Conservation (phyloP, 768 basidiomycete genomes). For the Kwoniella heveanensis region DNA sequence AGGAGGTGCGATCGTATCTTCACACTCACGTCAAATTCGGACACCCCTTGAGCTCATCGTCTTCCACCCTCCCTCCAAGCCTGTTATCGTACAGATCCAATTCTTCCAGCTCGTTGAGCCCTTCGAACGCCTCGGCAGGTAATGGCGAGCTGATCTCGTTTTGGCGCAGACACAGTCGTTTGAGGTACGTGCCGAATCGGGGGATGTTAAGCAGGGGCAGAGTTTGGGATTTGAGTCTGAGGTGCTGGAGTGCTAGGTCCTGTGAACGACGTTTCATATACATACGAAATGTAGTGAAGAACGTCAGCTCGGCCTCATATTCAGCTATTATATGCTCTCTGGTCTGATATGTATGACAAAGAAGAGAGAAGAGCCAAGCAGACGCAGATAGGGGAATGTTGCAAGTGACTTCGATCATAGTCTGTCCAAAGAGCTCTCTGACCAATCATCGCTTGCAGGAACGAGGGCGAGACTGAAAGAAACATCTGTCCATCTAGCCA, state of each 20-base stretch:
- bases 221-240: slow-evolving; percentile 65
- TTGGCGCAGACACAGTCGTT: slow-evolving; percentile 78
- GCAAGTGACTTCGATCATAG: no score
- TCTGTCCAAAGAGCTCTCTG: no score
- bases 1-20: no score
- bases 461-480: no score
- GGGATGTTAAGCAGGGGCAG: slow-evolving; percentile 64
- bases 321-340: no score
- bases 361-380: no score
- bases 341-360: no score
- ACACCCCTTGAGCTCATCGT: slow-evolving; percentile 63
- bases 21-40: slow-evolving; percentile 55
- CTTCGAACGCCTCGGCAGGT: slow-evolving; percentile 66
- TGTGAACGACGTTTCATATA: slow-evolving; percentile 55
- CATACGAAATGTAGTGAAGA: background rate
- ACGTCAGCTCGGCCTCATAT: no score
- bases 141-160: slow-evolving; percentile 76
- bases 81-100: slow-evolving; percentile 96
- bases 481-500: no score
- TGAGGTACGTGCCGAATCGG: slow-evolving; percentile 71
- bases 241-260: slow-evolving; percentile 86
- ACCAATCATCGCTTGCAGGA: no score
- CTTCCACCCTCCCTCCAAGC: slow-evolving; percentile 69
- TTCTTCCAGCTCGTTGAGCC: slow-evolving; percentile 74
- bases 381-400: no score